Evolutionary conservation across 2,329 filamentous ascomycete species (phyloP), one percentile per base, ranked within the genome.

Genomic region (Pyrenochaeta sp.): DNA sequence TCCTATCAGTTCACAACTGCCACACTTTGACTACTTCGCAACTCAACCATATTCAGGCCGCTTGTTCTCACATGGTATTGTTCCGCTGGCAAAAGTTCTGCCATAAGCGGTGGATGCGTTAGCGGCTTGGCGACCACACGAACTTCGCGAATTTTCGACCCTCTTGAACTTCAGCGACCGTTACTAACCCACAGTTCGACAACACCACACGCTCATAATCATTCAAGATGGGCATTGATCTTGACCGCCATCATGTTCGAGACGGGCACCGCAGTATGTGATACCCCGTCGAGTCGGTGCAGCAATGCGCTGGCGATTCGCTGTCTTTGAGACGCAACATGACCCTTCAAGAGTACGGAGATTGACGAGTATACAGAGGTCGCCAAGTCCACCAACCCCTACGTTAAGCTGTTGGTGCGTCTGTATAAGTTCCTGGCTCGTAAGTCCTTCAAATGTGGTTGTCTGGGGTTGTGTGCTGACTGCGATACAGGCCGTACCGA

Each of bases 351-450:
- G 58, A 64, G 61, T 43, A 59, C 61, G 61, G 69, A 62, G 62
- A 66, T 74, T 75, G 72, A 75, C 71, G 61, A 73, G 63, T 71
- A 49, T 64, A 67, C 69, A 75, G 72, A 73, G 71, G 70, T 74
- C 63, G 59, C 71, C 82, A 97, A 97, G 90, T 96, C 90, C 85
- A 91, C 96, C 85, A 97, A 97, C 87, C 91, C 94, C 77, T 97
- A 97, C 83, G 86, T 97, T 73, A 94, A 94, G 87, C 88, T 97
- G 79, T 85, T 98, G 79, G 93, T 97, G 82, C 97, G 97, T 90
- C 90, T 97, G 50, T 97, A 97, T 87, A 90, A 91, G 85, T 97
- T 97, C 87, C 84, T 97, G 80, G 89, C 92, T 77, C 91, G 92
- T 96, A 91, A 82, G 89, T 88, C 61, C 61, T 67, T 45, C 31